phyloP scores from a whole-genome alignment of 768 basidiomycete genomes.

The Suillus fuscotomentosus region DNA sequence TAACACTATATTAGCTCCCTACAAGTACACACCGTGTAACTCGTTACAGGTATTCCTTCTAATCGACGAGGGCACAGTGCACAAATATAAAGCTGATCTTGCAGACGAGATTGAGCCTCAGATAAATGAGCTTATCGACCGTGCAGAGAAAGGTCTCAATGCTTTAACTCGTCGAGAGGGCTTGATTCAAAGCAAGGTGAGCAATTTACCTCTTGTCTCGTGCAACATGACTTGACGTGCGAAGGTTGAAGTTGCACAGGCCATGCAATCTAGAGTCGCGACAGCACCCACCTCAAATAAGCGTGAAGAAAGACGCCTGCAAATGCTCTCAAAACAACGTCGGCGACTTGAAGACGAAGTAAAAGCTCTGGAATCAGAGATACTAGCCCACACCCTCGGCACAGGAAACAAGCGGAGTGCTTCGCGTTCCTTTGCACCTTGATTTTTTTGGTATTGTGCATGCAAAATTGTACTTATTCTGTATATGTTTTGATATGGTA shows the following conservation, averaged over 20 bases:
- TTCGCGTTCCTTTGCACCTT: too few species aligned
- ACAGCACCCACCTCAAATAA: conserved; percentile 57
- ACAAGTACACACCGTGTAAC: conserved; percentile 4
- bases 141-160: conserved; percentile 67
- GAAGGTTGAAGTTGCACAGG: conserved; percentile 57
- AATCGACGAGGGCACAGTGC: conserved; percentile 69
- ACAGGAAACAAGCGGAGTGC: too few species aligned
- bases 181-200: conserved; percentile 62
- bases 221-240: not conserved
- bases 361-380: conserved; percentile 56
- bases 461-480: too few species aligned
- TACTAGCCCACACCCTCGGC: conserved; percentile 20
- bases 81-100: conserved; percentile 70
- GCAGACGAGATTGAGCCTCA: conserved; percentile 82
- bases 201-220: conserved; percentile 6
- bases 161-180: conserved; percentile 61
- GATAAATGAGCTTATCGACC: conserved; percentile 69
- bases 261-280: conserved; percentile 38
- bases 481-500: too few species aligned
- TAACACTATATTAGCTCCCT: conserved; percentile 25
- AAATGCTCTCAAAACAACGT: conserved; percentile 63
- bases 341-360: conserved; percentile 68
- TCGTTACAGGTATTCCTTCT: conserved; percentile 65
- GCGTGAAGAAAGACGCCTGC: conserved; percentile 62
- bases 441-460: too few species aligned